Conservation (phyloP, 1,139 yeast species). For the Sugiyamaella neomexicana region DNA sequence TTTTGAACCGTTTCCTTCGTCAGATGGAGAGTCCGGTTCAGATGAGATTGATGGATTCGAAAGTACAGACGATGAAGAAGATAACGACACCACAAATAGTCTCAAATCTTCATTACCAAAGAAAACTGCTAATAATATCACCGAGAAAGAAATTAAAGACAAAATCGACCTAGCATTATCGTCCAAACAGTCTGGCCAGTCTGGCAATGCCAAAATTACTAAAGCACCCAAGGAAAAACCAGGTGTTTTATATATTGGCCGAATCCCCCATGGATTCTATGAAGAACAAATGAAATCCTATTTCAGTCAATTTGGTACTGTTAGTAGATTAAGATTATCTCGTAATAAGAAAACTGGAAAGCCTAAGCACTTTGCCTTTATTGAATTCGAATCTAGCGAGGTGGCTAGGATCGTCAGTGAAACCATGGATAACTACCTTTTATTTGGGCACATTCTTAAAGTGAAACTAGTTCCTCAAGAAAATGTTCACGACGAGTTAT, state of each 20-base stretch:
- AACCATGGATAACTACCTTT: constrained; percentile 90
- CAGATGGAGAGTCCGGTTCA: constrained; percentile 19
- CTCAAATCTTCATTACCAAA: constrained; percentile 5
- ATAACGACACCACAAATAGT: constrained; percentile 26
- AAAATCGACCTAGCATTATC: constrained; percentile 28
- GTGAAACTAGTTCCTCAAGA: constrained; percentile 55
- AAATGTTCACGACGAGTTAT: constrained; percentile 49
- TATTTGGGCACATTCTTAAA: constrained; percentile 81
- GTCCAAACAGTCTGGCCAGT: constrained; percentile 19
- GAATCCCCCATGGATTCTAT: constrained; percentile 90
- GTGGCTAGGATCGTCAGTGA: constrained; percentile 90
- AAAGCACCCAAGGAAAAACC: constrained; percentile 31
- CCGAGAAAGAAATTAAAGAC: constrained; percentile 27
- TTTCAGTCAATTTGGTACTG: constrained; percentile 86
- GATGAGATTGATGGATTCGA: constrained; percentile 31
- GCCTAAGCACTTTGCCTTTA: constrained; percentile 89
- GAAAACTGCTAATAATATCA: constrained; percentile 16
- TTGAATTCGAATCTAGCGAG: constrained; percentile 71
- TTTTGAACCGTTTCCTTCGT: constrained; percentile 40
- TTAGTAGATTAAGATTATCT: constrained; percentile 73
- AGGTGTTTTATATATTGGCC: constrained; percentile 84
- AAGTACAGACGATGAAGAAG: constrained; percentile 36
- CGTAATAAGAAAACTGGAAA: constrained; percentile 90
- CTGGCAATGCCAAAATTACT: constrained; percentile 12
- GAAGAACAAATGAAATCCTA: constrained; percentile 79